Evolutionary conservation across 306 rosid species (phyloP).

Genomic region (Comarum palustre): DNA sequence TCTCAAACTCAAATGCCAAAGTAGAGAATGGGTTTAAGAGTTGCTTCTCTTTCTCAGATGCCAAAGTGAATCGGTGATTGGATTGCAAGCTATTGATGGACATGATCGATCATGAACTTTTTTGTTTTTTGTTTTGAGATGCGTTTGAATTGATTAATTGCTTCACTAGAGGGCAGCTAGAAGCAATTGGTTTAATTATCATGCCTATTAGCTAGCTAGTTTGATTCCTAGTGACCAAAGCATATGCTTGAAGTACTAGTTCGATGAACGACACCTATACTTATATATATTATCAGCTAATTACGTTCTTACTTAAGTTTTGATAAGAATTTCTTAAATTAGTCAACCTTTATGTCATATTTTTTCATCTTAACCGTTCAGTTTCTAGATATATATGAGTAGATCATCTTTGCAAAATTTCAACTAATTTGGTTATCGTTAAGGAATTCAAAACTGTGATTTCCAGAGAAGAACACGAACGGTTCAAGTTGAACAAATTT

Average conservation of each 20-base stretch:
- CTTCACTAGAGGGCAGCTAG: not conserved
- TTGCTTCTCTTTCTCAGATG: conserved; percentile 6
- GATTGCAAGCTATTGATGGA: not conserved
- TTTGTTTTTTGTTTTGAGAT: not conserved
- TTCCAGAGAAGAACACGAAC: too few relatives aligned
- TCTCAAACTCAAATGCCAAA: not conserved
- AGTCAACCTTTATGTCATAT: too few relatives aligned
- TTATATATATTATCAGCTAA: too few relatives aligned
- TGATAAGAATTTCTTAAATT: too few relatives aligned
- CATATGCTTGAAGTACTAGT: not conserved
- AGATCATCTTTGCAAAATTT: too few relatives aligned
- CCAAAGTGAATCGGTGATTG: not conserved
- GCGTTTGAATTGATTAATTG: not conserved
- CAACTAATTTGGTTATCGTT: too few relatives aligned
- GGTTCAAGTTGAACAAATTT: too few relatives aligned
- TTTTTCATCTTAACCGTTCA: too few relatives aligned
- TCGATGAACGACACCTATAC: too few relatives aligned
- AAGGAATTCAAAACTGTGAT: too few relatives aligned
- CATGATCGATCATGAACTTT: not conserved
- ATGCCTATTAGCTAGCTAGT: not conserved
- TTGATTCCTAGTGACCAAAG: not conserved
- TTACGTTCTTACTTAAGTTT: too few relatives aligned
- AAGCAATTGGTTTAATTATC: not conserved
- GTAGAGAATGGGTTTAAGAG: not conserved
- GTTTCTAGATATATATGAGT: too few relatives aligned